Conservation (phyloP, 108 stramenopile species). For the Skeletonema menzelii region DNA sequence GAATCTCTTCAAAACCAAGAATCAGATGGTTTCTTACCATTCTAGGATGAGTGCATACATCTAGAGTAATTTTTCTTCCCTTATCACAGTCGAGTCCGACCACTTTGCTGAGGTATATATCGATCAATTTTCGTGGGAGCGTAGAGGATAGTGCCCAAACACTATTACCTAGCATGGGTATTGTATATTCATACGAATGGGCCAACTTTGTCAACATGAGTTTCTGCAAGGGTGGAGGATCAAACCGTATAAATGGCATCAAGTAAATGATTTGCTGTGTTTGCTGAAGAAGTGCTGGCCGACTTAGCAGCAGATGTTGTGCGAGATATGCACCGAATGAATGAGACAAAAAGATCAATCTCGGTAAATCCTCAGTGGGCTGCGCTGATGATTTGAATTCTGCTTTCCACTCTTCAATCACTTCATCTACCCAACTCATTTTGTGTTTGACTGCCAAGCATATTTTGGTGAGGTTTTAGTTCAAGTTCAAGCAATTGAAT, state of each 20-base stretch:
- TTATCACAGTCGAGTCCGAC: constrained; percentile 44
- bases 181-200: constrained; percentile 30
- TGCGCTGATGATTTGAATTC: background rate
- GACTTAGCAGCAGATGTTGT: constrained; percentile 60
- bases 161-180: constrained; percentile 23
- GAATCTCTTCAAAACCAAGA: constrained; percentile 75
- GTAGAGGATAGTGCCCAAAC: constrained; percentile 12
- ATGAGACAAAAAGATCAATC: constrained; percentile 75
- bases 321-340: constrained; percentile 78
- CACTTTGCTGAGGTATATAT: constrained; percentile 31
- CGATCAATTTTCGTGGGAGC: constrained; percentile 30
- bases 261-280: constrained; percentile 61
- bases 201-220: constrained; percentile 43
- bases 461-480: background rate
- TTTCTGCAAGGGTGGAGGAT: constrained; percentile 36
- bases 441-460: constrained; percentile 56
- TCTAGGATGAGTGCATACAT: constrained; percentile 40
- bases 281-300: constrained; percentile 53
- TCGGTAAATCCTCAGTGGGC: constrained; percentile 21
- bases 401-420: constrained; percentile 27
- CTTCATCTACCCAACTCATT: constrained; percentile 61
- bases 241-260: constrained; percentile 80
- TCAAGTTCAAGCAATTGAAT: background rate
- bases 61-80: constrained; percentile 53
- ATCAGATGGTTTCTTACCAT: constrained; percentile 69